These are phyloP conservation scores for Gastrolobium villosum DNA, from an alignment of 306 rosid genomes.

Conservation along the genomic window DNA sequence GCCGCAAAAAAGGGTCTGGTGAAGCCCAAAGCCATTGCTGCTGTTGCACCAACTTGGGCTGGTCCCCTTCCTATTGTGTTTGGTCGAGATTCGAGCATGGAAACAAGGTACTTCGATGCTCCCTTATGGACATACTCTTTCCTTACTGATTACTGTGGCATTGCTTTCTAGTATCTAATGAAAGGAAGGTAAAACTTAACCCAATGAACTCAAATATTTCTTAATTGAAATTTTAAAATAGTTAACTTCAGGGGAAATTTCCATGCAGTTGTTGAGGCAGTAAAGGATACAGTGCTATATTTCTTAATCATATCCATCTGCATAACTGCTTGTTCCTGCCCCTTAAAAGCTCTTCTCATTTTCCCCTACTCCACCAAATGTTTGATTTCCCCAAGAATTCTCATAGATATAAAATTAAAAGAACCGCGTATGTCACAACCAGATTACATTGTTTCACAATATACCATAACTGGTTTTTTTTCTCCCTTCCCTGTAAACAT, in stretches of 20 bases:
- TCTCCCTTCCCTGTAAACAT: slow-evolving; percentile 32
- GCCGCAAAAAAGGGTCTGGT: slow-evolving; percentile 85
- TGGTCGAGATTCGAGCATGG: slow-evolving; percentile 96
- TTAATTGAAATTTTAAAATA: slow-evolving; percentile 16
- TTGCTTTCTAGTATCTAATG: slow-evolving; percentile 25
- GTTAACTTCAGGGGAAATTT: slow-evolving; percentile 3
- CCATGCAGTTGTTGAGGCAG: slow-evolving; percentile 11
- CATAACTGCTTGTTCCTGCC: not conserved
- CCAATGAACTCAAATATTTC: slow-evolving; percentile 8
- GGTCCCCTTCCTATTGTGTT: slow-evolving; percentile 98
- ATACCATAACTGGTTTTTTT: slow-evolving; percentile 41
- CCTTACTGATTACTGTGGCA: not conserved
- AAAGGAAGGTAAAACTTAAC: slow-evolving; percentile 2
- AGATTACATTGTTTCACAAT: slow-evolving; percentile 28
- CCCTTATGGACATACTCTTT: not conserved
- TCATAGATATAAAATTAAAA: not conserved
- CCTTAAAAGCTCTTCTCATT: slow-evolving; percentile 16
- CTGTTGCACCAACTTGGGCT: slow-evolving; percentile 96
- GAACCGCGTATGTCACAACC: not conserved
- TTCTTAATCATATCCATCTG: not conserved
- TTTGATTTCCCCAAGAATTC: slow-evolving; percentile 15
- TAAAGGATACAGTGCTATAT: slow-evolving; percentile 4
- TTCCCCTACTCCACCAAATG: slow-evolving; percentile 10
- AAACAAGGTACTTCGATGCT: slow-evolving; percentile 69
- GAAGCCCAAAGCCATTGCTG: slow-evolving; percentile 88